Evolutionary conservation across 331 rosid genomes (phyloP), one percentile per base, ranked within the genome.

Genomic region (Stylosanthes scabra): DNA sequence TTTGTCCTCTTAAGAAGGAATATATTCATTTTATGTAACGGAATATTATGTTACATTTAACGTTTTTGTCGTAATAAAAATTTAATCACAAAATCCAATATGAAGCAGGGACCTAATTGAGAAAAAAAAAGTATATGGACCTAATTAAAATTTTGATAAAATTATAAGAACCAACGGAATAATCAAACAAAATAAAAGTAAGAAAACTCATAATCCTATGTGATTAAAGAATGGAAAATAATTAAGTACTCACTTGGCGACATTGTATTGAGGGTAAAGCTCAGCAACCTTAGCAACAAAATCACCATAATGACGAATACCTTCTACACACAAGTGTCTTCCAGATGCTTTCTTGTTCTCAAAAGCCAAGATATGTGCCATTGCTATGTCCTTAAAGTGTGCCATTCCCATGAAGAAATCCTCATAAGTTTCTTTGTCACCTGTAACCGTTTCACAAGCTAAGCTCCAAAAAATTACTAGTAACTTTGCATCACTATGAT

Each of bases 311-410:
- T 84, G 92, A 59, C 92, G 81, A 72, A 88, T 80, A 5, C 96
- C 82, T 83, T 90, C 97, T 3, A 89, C 82, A 41, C 97, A 87
- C 80, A 86, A 12, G 77, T 90, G 93, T 54, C 98, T 87, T 67
- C 98, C 98, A 0, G 88, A 12, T 1, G 97, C 92, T 8, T 85
- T 31, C 74, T 89, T 86, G 75, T 87, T 91, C 76, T 93, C 97
- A 49, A 87, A 88, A 12, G 85, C 91, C 86, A 93, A 80, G 75
- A 90, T 83, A 60, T 93, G 98, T 42, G 98, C 97, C 29, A 74
- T 40, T 66, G 96, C 98, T 42, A 90, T 86, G 31, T 93, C 98
- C 75, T 93, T 90, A 50, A 93, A 90, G 70, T 93, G 97, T 1
- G 91, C 97, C 59, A 79, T 71, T 66, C 96, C 98, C 83, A 87